These are phyloP conservation scores for Trypanosomatidae sp. DNA, from an alignment of 208 protist species.

Conservation along the genomic window DNA sequence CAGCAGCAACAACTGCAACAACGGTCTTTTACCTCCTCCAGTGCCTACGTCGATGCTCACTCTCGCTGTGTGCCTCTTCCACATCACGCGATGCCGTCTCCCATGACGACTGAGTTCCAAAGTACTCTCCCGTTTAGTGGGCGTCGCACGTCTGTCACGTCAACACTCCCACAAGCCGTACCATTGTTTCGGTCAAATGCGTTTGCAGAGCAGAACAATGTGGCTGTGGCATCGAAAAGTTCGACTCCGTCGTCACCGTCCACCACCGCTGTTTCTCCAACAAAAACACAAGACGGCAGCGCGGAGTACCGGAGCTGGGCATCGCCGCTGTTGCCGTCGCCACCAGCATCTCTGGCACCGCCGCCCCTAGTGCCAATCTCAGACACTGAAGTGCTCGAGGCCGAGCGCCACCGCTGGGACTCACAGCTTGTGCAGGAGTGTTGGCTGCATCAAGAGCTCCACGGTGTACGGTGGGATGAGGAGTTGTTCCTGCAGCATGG, in stretches of 20 bases:
- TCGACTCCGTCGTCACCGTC: background rate
- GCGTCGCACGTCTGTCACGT: background rate
- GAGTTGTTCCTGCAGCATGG: conserved; percentile 51
- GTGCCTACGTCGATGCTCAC: background rate
- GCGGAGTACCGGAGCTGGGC: conserved; percentile 4
- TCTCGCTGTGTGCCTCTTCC: conserved; percentile 3
- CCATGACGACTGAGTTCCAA: conserved; percentile 7
- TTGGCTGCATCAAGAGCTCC: conserved; percentile 64
- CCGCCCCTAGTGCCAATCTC: conserved; percentile 28
- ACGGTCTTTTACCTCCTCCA: background rate
- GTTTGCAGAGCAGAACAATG: background rate
- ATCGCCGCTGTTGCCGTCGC: background rate
- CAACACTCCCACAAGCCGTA: background rate
- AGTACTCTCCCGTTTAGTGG: background rate
- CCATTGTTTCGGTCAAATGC: background rate
- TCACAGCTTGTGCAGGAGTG: conserved; percentile 53
- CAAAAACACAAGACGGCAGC: background rate
- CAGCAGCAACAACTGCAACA: background rate
- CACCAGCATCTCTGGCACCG: background rate
- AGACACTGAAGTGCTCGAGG: conserved; percentile 57
- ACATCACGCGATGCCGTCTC: conserved; percentile 4
- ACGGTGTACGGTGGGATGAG: conserved; percentile 61
- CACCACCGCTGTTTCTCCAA: background rate
- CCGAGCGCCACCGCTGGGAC: conserved; percentile 56
- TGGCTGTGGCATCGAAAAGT: background rate